Base-by-base conservation (phyloP, 805 yeast species). In the Saitoella complicata region DNA sequence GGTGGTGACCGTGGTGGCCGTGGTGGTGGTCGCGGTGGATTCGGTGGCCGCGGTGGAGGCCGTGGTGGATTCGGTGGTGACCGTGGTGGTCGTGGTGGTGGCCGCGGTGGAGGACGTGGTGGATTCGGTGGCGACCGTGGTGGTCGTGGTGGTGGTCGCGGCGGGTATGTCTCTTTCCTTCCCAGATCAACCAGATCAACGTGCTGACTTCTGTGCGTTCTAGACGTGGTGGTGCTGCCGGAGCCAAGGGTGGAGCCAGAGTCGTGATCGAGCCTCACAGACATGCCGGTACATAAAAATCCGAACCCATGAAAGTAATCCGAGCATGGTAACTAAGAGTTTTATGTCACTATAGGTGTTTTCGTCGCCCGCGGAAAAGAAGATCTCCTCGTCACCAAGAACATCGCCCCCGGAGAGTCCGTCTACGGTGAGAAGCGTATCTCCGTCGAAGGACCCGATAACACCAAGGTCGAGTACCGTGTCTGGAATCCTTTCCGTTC, bases 401-500 rank as follows among this genome's bases (percentile, higher is more conserved):
- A 91, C 73, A 69, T 80, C 63, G 94, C 95, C 40, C 97, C 98
- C 60, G 98, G 98, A 67, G 98, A 88, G 68, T 76, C 91, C 47
- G 98, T 91, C 46, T 91, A 91, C 70, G 97, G 97, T 61, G 98
- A 91, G 72, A 91, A 91, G 78, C 78, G 97, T 72, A 73, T 91
- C 52, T 68, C 93, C 47, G 74, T 91, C 50, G 98, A 91, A 65
- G 95, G 83, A 63, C 94, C 96, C 54, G 64, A 61, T 32, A 55
- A 48, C 5, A 86, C 96, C 61, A 91, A 91, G 74, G 75, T 78
- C 50, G 98, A 91, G 73, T 91, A 91, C 79, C 87, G 98, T 76
- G 98, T 91, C 56, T 91, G 98, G 98, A 91, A 91, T 71, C 98
- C 98, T 52, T 91, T 91, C 82, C 82, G 98, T 79, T 88, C 97